These are phyloP conservation scores for Deakozyma indianensis DNA, from an alignment of 805 yeast genomes.

Conservation along the genomic window DNA sequence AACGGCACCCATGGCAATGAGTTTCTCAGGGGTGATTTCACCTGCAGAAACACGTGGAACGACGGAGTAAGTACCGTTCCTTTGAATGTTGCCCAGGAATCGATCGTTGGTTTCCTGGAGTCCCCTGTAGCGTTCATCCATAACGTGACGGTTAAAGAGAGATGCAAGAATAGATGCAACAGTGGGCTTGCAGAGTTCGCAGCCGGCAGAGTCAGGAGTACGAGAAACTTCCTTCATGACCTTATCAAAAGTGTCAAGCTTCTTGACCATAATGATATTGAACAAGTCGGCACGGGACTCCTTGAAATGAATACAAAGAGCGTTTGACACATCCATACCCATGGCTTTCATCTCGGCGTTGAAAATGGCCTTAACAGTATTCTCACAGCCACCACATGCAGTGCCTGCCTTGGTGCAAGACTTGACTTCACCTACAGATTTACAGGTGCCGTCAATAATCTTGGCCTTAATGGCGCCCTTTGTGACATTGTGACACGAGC, in stretches of 20 bases:
- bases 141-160: slow-evolving; percentile 20
- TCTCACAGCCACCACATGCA: slow-evolving; percentile 28
- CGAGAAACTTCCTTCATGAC: slow-evolving; percentile 20
- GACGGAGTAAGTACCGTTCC: slow-evolving; percentile 26
- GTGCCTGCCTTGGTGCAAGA: slow-evolving; percentile 26
- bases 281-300: slow-evolving; percentile 24
- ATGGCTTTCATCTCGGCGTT: slow-evolving; percentile 23
- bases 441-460: slow-evolving; percentile 18
- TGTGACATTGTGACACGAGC: slow-evolving; percentile 25
- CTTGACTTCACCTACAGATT: slow-evolving; percentile 21
- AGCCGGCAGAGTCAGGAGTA: slow-evolving; percentile 20
- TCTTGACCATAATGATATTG: slow-evolving; percentile 22
- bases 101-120: slow-evolving; percentile 26
- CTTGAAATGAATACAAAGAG: slow-evolving; percentile 23
- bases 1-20: slow-evolving; percentile 21
- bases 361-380: slow-evolving; percentile 24
- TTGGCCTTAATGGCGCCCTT: slow-evolving; percentile 21
- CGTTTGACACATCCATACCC: slow-evolving; percentile 21
- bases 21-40: slow-evolving; percentile 26
- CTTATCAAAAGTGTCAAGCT: slow-evolving; percentile 17
- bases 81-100: slow-evolving; percentile 24
- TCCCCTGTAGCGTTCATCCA: slow-evolving; percentile 21
- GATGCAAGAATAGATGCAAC: slow-evolving; percentile 25
- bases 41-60: slow-evolving; percentile 27
- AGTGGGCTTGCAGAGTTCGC: slow-evolving; percentile 26